Conservation (phyloP, 139 green algal genomes). For the Picochlorum sp. region DNA sequence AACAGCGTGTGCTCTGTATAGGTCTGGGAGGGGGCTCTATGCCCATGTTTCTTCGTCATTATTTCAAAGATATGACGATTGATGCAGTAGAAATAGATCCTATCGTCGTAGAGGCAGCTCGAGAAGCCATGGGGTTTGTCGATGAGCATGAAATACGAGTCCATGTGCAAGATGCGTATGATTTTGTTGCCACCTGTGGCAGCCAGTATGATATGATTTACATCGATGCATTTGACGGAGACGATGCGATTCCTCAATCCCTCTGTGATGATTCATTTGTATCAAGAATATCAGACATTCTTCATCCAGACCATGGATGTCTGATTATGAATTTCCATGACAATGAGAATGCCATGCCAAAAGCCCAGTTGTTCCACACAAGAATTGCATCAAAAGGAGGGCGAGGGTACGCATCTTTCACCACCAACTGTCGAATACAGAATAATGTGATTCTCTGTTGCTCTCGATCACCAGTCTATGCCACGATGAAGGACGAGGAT, state of each 20-base stretch:
- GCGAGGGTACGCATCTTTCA: too few species aligned
- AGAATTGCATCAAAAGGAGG: too few species aligned
- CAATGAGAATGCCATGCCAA: too few species aligned
- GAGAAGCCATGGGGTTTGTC: conserved; percentile 39
- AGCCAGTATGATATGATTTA: conserved; percentile 33
- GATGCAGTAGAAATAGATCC: conserved; percentile 51
- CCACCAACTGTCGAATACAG: too few species aligned
- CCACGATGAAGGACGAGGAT: too few species aligned
- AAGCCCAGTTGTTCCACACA: too few species aligned
- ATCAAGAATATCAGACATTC: conserved; percentile 5
- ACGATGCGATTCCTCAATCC: conserved; percentile 30
- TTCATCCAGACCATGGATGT: conserved; percentile 39
- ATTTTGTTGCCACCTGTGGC: background rate
- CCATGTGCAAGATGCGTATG: conserved; percentile 8
- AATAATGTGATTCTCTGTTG: too few species aligned
- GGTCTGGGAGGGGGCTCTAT: conserved; percentile 51
- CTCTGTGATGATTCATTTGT: conserved; percentile 20
- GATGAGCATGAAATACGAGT: conserved; percentile 7
- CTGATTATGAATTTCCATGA: conserved; percentile 43
- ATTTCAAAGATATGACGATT: conserved; percentile 29
- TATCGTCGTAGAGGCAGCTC: conserved; percentile 37
- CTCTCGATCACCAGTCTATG: too few species aligned
- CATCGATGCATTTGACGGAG: conserved; percentile 52
- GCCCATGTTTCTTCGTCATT: conserved; percentile 43
- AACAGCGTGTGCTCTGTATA: conserved; percentile 31